phyloP scores from a whole-genome alignment of 2,329 filamentous ascomycete genomes.

The Elsinoe batatas region DNA sequence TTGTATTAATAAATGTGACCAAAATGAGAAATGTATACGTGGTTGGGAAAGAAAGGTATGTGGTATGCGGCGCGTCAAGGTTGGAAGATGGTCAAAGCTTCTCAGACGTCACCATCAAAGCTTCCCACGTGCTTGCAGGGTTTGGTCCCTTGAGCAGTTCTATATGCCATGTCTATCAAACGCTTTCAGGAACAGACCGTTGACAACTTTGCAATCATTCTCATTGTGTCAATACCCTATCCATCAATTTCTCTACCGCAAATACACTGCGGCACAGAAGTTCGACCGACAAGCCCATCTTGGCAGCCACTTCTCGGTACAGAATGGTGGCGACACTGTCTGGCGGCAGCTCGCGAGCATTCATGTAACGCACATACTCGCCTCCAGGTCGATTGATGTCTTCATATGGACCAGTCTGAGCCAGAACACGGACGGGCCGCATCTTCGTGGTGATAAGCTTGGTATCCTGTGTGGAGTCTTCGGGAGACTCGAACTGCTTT shows the following conservation, averaged over 20 bases:
- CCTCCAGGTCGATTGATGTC: constrained; percentile 38
- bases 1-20: no score
- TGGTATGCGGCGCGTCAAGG: neutral
- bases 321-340: neutral
- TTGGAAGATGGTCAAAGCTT: constrained; percentile 7
- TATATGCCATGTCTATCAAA: neutral
- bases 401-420: constrained; percentile 25
- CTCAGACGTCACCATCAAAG: constrained; percentile 6
- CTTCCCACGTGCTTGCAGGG: neutral
- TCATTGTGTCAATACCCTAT: neutral
- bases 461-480: constrained; percentile 25
- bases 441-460: constrained; percentile 35
- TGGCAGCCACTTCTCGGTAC: neutral
- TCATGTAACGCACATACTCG: constrained; percentile 41
- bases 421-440: constrained; percentile 30
- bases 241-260: neutral
- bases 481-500: neutral
- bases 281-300: neutral
- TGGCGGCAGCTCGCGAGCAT: constrained; percentile 35
- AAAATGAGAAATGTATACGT: no score
- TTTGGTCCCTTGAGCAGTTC: neutral
- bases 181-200: neutral
- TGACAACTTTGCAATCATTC: neutral
- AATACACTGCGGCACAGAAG: neutral
- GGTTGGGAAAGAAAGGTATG: neutral